phyloP scores from a whole-genome alignment of 495 filamentous ascomycete species.

The Talaromyces trachyspermus region DNA sequence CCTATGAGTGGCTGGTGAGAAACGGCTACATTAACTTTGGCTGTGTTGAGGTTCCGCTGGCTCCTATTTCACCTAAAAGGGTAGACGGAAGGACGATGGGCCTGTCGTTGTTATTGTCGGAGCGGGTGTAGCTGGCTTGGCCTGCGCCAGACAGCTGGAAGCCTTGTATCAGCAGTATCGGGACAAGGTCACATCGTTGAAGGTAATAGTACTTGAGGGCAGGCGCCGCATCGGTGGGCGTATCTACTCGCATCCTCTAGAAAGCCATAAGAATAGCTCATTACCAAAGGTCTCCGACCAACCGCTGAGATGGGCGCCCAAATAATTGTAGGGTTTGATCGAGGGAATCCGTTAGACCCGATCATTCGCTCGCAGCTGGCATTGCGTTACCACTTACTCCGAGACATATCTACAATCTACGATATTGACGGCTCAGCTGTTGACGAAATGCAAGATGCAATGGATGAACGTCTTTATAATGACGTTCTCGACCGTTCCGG shows the following conservation, averaged over 20 bases:
- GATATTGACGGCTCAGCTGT: constrained; percentile 80
- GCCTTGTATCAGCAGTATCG: constrained; percentile 71
- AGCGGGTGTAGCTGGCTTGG: constrained; percentile 88
- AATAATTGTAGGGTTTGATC: constrained; percentile 94
- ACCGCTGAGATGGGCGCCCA: constrained; percentile 96
- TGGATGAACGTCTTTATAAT: constrained; percentile 86
- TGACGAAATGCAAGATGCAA: constrained; percentile 67
- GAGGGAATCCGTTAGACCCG: constrained; percentile 86
- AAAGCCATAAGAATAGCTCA: constrained; percentile 44
- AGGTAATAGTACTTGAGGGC: constrained; percentile 79
- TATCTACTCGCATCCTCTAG: constrained; percentile 84
- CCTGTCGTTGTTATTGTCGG: constrained; percentile 78
- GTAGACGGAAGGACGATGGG: constrained; percentile 41
- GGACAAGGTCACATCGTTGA: constrained; percentile 57
- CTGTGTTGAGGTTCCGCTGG: constrained; percentile 60
- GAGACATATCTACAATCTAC: constrained; percentile 81
- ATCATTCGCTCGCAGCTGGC: constrained; percentile 87
- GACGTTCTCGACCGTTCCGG: constrained; percentile 88
- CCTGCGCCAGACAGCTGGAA: constrained; percentile 87
- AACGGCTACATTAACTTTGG: constrained; percentile 97
- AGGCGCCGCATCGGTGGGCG: constrained; percentile 84
- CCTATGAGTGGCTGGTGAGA: constrained; percentile 86
- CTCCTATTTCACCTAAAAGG: constrained; percentile 32
- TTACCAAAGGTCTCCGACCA: constrained; percentile 48
- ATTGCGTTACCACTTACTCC: constrained; percentile 75